phyloP scores from a whole-genome alignment of 208 protist genomes.

The Trypanosoma boissoni region DNA sequence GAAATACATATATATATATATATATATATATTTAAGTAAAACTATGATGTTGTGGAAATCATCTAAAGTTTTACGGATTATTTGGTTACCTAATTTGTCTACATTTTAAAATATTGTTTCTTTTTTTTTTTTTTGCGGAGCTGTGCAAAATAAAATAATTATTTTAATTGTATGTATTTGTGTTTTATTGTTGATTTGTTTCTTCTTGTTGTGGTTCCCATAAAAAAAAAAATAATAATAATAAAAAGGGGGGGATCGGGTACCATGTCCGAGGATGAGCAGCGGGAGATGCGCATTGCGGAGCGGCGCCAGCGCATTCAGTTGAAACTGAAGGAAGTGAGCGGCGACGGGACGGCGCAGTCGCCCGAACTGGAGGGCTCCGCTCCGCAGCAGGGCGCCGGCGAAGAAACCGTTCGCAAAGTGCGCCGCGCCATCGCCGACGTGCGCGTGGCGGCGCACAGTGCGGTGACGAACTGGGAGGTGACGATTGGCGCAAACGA shows the following conservation, averaged over 20 bases:
- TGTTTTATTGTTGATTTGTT: constrained; percentile 3
- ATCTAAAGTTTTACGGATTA: not conserved
- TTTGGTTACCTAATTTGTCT: not conserved
- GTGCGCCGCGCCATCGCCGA: constrained; percentile 44
- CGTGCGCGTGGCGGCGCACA: constrained; percentile 33
- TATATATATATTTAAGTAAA: not conserved
- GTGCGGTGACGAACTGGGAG: constrained; percentile 57
- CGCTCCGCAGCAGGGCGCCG: constrained; percentile 18
- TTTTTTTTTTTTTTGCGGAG: constrained; percentile 3
- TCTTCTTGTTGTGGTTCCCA: constrained; percentile 13
- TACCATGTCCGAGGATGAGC: constrained; percentile 13
- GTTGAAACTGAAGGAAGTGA: constrained; percentile 17
- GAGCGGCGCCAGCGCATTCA: constrained; percentile 53
- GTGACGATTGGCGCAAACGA: constrained; percentile 65
- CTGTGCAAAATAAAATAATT: too few species aligned
- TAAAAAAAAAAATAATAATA: too few species aligned
- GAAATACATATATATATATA: not conserved
- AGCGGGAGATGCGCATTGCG: constrained; percentile 53
- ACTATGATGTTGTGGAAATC: too few species aligned
- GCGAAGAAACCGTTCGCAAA: constrained; percentile 42
- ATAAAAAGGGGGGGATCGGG: constrained; percentile 15
- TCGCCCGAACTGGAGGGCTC: not conserved
- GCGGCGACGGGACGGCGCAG: constrained; percentile 8
- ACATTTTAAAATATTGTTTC: not conserved
- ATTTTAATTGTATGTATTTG: constrained; percentile 4